These are phyloP conservation scores for Punica granatum DNA, from an alignment of 345 rosid genomes.

Conservation along the genomic window DNA sequence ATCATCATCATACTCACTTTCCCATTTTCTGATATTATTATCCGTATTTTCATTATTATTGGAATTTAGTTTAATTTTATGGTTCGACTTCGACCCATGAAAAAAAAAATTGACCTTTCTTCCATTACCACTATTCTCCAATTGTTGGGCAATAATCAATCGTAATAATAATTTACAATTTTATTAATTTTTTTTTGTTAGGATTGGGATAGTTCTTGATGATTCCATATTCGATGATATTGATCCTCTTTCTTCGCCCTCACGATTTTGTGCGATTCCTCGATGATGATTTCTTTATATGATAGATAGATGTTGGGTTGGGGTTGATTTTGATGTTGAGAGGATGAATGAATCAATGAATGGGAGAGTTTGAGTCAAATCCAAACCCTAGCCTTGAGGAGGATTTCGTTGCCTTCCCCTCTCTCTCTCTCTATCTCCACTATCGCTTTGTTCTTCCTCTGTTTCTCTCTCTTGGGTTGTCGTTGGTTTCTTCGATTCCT, in stretches of 20 bases:
- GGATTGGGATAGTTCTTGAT: slow-evolving; percentile 1
- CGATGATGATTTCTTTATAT: background rate
- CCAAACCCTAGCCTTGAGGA: background rate
- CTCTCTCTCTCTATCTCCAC: background rate
- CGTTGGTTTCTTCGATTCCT: slow-evolving; percentile 5
- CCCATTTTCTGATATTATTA: background rate
- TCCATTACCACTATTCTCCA: background rate
- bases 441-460: background rate
- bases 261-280: slow-evolving; percentile 1
- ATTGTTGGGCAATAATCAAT: background rate
- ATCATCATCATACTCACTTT: too few species aligned
- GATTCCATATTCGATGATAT: background rate
- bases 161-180: background rate
- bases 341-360: background rate
- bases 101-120: background rate
- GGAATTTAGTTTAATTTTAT: too few species aligned
- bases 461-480: background rate
- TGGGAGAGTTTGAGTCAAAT: slow-evolving; percentile 1
- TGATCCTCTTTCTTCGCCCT: slow-evolving; percentile 5
- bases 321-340: background rate
- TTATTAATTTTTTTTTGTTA: background rate
- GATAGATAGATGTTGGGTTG: background rate
- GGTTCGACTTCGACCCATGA: background rate
- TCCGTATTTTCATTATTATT: too few species aligned
- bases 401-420: background rate